Evolutionary conservation across 352 stramenopile species (phyloP).

Genomic region (Globisporangium megalacanthum): DNA sequence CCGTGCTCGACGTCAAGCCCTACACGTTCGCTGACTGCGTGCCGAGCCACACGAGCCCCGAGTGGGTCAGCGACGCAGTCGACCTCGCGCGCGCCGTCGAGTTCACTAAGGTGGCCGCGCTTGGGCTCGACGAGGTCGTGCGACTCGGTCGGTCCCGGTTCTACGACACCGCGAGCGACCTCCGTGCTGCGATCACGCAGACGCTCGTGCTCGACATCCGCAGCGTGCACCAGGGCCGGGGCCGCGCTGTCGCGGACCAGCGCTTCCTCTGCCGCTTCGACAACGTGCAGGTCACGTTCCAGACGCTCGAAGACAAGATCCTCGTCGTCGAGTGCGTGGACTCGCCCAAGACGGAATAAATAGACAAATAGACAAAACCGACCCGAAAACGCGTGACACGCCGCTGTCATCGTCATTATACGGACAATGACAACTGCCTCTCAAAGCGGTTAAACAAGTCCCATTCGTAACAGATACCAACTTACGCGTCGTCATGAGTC

Average conservation of each 20-base stretch:
- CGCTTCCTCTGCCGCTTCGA: constrained; percentile 75
- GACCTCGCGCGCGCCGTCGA: constrained; percentile 44
- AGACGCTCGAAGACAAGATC: constrained; percentile 63
- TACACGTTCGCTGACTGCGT: constrained; percentile 91
- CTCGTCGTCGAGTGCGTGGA: constrained; percentile 50
- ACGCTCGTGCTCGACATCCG: constrained; percentile 83
- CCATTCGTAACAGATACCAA: too few relatives aligned
- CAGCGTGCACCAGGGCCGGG: constrained; percentile 73
- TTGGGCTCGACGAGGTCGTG: constrained; percentile 37
- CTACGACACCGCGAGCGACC: constrained; percentile 46
- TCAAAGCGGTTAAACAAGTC: too few relatives aligned
- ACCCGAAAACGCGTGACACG: too few relatives aligned
- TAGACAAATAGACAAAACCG: background rate
- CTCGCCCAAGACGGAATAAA: constrained; percentile 12
- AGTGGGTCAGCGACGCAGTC: constrained; percentile 62
- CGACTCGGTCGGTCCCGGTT: constrained; percentile 46
- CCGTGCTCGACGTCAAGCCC: constrained; percentile 98
- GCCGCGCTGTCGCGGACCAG: constrained; percentile 42
- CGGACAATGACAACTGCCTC: too few relatives aligned
- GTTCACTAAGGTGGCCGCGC: constrained; percentile 39
- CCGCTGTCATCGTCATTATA: background rate
- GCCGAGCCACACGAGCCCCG: constrained; percentile 41
- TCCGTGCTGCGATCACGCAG: constrained; percentile 61
- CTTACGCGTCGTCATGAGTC: too few relatives aligned
- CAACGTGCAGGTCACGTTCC: constrained; percentile 68